A percentile compares a stretch with the other conserved stretches of the same genome.
These are phyloP conservation scores for Plasmodium cynomolgi DNA, from an alignment of 169 alveolate species.

Conservation along the genomic window DNA sequence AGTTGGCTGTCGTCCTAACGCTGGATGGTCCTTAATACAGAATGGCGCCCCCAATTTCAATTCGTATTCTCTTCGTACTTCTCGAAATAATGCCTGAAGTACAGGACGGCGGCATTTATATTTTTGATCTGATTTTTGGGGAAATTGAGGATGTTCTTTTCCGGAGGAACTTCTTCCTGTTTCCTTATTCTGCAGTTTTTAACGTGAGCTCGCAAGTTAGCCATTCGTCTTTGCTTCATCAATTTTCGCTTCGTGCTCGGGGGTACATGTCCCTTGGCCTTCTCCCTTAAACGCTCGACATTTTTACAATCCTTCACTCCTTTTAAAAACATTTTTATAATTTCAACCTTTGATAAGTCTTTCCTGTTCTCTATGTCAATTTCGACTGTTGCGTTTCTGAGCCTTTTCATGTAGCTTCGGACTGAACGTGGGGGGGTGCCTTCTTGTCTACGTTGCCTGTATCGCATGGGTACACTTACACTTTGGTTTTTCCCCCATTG, in stretches of 20 bases:
- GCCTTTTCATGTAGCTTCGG: constrained; percentile 49
- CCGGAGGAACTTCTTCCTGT: constrained; percentile 54
- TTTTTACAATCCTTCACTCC: constrained; percentile 75
- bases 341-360: constrained; percentile 57
- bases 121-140: constrained; percentile 66
- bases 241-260: constrained; percentile 61
- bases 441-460: neutral
- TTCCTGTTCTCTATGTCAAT: constrained; percentile 69
- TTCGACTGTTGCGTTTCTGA: constrained; percentile 70
- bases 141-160: constrained; percentile 59
- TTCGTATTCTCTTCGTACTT: constrained; percentile 28
- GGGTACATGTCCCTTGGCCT: constrained; percentile 65
- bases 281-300: constrained; percentile 67
- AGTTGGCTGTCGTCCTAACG: neutral
- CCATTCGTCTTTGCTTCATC: constrained; percentile 75
- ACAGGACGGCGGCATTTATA: constrained; percentile 71
- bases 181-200: constrained; percentile 57
- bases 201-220: constrained; percentile 51
- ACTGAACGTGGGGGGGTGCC: neutral
- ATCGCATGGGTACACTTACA: neutral
- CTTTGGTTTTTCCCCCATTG: neutral
- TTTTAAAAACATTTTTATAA: constrained; percentile 72
- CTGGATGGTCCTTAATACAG: neutral
- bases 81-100: constrained; percentile 58
- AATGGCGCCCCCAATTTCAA: neutral